Evolutionary conservation across 495 filamentous ascomycete genomes (phyloP).

Genomic region (Beverwykella pulmonaria): DNA sequence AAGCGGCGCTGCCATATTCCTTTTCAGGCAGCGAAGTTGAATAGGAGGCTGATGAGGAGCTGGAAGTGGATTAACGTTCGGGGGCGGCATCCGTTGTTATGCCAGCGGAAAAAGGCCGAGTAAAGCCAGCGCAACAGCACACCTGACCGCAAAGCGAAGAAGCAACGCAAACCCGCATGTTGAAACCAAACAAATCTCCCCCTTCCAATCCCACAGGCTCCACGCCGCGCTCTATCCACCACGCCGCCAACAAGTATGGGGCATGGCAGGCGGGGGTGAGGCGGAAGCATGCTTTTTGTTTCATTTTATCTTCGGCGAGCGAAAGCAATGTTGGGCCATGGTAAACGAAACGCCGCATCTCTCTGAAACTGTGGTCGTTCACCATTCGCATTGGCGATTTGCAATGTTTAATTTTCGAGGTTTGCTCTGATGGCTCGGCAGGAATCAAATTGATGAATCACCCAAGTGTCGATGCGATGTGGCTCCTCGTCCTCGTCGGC

Average conservation of each 20-base stretch:
- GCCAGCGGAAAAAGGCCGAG: background rate
- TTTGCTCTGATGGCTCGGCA: too few species aligned
- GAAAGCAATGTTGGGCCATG: background rate
- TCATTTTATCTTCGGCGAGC: background rate
- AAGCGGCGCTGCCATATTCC: background rate
- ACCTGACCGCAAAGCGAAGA: background rate
- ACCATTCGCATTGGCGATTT: too few species aligned
- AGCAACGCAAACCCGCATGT: background rate
- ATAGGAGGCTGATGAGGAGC: background rate
- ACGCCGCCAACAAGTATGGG: background rate
- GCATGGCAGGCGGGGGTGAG: background rate
- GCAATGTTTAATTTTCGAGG: too few species aligned
- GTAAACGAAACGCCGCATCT: conserved; percentile 6
- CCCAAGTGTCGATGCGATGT: too few species aligned
- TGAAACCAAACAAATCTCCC: conserved; percentile 16
- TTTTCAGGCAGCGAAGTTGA: background rate
- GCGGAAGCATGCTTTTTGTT: background rate
- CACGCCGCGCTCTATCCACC: background rate
- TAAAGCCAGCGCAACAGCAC: background rate
- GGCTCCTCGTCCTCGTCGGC: too few species aligned
- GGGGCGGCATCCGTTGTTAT: background rate
- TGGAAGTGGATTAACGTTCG: background rate
- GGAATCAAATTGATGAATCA: too few species aligned
- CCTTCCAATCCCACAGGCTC: background rate
- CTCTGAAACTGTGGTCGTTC: background rate